phyloP scores from a whole-genome alignment of 345 rosid genomes.

The Gossypium raimondii region DNA sequence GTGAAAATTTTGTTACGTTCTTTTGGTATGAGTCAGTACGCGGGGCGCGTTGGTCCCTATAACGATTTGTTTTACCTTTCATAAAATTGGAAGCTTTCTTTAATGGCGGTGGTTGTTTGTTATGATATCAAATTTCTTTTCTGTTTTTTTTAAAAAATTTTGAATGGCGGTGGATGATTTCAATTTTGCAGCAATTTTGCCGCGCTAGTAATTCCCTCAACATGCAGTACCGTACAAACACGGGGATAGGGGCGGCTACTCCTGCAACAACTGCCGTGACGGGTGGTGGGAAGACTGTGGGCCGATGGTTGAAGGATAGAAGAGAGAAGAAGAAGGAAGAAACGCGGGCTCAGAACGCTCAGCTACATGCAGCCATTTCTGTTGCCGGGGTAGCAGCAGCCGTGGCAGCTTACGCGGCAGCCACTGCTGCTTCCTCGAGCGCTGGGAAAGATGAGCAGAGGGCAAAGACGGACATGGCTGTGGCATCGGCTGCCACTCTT shows the following conservation, averaged over 20 bases:
- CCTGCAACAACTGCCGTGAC: slow-evolving; percentile 23
- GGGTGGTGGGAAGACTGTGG: slow-evolving; percentile 70
- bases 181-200: slow-evolving; percentile 49
- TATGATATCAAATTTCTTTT: background rate
- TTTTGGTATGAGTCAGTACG: background rate
- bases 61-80: background rate
- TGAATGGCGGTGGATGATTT: no score
- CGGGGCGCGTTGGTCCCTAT: slow-evolving; percentile 1
- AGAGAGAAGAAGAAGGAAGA: slow-evolving; percentile 85
- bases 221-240: slow-evolving; percentile 28
- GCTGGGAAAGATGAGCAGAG: slow-evolving; percentile 40
- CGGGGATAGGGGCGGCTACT: background rate
- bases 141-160: background rate
- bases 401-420: slow-evolving; percentile 79
- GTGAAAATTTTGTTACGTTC: background rate
- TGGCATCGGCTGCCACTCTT: slow-evolving; percentile 82
- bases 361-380: slow-evolving; percentile 70
- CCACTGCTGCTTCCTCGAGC: slow-evolving; percentile 52
- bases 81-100: background rate
- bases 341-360: slow-evolving; percentile 73
- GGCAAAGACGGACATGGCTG: slow-evolving; percentile 75
- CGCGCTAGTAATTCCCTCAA: slow-evolving; percentile 41
- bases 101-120: slow-evolving; percentile 1
- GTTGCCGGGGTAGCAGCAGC: slow-evolving; percentile 88
- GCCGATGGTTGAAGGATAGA: slow-evolving; percentile 39